phyloP scores from a whole-genome alignment of 306 rosid genomes.

The Malus asiatica region DNA sequence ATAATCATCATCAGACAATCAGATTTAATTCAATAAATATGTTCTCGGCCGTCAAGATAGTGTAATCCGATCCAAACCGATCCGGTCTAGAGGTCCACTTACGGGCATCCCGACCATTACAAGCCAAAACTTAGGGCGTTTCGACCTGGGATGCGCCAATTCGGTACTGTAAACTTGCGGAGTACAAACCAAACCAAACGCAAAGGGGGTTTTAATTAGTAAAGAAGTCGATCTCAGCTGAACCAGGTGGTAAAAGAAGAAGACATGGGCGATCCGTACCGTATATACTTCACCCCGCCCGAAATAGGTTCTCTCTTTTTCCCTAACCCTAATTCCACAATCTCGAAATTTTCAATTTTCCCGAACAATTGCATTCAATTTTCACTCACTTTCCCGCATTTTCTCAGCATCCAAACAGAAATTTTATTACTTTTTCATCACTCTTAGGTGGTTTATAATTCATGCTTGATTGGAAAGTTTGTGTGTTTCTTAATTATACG shows the following conservation, averaged over 20 bases:
- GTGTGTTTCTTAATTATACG: neutral
- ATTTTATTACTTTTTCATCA: neutral
- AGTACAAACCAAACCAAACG: neutral
- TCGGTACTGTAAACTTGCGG: neutral
- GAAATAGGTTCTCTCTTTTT: conserved; percentile 33
- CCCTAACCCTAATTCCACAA: neutral
- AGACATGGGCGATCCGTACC: conserved; percentile 52
- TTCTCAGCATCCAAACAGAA: neutral
- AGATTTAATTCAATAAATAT: no score
- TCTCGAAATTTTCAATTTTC: neutral
- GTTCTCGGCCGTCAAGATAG: no score
- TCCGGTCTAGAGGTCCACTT: no score
- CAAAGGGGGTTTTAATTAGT: neutral
- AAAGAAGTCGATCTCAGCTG: neutral
- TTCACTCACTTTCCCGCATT: neutral
- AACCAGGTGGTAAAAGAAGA: neutral
- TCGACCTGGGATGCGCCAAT: neutral
- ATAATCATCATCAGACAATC: no score
- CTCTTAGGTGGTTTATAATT: neutral
- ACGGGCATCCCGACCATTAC: neutral
- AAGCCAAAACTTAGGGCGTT: neutral
- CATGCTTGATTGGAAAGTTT: neutral
- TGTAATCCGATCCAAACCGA: no score
- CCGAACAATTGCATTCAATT: neutral
- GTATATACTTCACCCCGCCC: conserved; percentile 27